Evolutionary conservation across 139 green algal genomes (phyloP), one percentile per base, ranked within the genome.

Genomic region (Tetradesmus obliquus): DNA sequence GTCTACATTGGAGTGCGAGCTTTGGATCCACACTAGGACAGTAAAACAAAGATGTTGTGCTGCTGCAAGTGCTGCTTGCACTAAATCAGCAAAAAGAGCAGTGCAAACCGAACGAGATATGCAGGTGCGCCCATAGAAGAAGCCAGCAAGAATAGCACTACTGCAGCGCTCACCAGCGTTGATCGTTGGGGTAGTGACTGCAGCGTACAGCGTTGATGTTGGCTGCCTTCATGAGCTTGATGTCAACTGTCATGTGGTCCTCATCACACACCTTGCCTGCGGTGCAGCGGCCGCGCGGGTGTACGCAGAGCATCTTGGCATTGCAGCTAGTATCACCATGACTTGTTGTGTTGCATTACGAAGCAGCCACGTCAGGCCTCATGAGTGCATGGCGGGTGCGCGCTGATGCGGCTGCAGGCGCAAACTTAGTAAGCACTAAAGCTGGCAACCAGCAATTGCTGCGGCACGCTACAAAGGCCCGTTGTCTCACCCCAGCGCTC

Each of bases 141-240:
- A 45, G 32, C 32, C 32, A 45, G 32, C 32, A 45, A 45, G 32
- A 45, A 45, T 45, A 45, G 32, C 32, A 45, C 32, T 45, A 45
- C 32, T 45, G 62, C 17, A 72, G 62, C 20, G 24, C 92, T 88
- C 88, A 97, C 96, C 97, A 99, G 32, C 97, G 94, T 10, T 88
- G 88, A 86, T 97, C 86, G 91, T 99, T 99, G 69, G 98, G 98
- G 95, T 99, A 99, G 94, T 99, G 98, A 20, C 94, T 96, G 94
- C 95, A 97, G 55, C 98, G 95, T 79, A 99, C 96, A 12, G 98
- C 97, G 90, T 99, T 99, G 93, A 99, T 97, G 94, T 98, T 99
- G 89, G 96, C 76, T 12, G 94, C 95, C 95, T 99, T 99, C 94
- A 99, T 98, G 4, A 99, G 93, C 17, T 95, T 51, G 66, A 98